Evolutionary conservation across 2,329 filamentous ascomycete species (phyloP).

Genomic region (Diaporthe sp.): DNA sequence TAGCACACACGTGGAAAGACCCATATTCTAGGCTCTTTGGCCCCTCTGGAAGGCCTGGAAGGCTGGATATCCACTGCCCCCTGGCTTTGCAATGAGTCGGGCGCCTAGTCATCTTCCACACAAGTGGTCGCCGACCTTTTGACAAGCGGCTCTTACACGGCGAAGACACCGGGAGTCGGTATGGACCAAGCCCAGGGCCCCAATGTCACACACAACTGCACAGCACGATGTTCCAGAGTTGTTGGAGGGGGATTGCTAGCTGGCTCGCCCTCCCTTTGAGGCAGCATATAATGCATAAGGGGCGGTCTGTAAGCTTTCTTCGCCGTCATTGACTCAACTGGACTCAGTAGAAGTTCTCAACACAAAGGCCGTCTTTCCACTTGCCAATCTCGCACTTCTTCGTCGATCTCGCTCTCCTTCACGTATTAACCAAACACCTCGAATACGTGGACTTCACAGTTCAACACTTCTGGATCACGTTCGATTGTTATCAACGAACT

Average conservation of each 20-base stretch:
- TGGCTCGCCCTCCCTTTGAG: conserved; percentile 15
- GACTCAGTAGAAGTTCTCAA: neutral
- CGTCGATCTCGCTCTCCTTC: neutral
- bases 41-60: conserved; percentile 12
- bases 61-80: neutral
- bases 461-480: neutral
- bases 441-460: neutral
- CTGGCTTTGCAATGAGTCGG: conserved; percentile 20
- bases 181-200: neutral
- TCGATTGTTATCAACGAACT: neutral
- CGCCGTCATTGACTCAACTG: conserved; percentile 1
- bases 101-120: conserved; percentile 15
- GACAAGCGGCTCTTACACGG: conserved; percentile 27
- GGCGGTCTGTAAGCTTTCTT: neutral
- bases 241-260: conserved; percentile 22
- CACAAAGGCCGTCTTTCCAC: neutral
- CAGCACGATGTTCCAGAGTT: conserved; percentile 17
- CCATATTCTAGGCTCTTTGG: conserved; percentile 25
- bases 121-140: conserved; percentile 2
- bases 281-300: conserved; percentile 17
- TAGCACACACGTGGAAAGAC: conserved; percentile 31
- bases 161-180: conserved; percentile 27
- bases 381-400: neutral
- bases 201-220: conserved; percentile 14
- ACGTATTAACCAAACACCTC: neutral